Conservation (phyloP, 306 rosid species). For the Trifolium fragiferum region DNA sequence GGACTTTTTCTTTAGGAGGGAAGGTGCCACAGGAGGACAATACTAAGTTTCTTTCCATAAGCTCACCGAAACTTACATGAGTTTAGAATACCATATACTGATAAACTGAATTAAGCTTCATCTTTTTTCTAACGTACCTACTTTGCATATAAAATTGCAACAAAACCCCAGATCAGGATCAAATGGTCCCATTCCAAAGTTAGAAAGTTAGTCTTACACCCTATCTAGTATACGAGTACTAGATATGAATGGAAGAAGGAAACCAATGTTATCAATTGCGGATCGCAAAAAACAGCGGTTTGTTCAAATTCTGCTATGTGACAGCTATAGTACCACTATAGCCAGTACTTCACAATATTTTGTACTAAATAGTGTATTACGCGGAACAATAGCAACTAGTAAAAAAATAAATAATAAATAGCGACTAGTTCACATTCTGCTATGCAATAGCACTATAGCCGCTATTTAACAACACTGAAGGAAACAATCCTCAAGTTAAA, state of each 20-base stretch:
- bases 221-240: neutral
- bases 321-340: too few species aligned
- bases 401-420: too few species aligned
- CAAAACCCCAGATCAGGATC: neutral
- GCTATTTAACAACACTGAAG: neutral
- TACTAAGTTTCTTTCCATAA: constrained; percentile 5
- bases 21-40: constrained; percentile 21
- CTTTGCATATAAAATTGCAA: constrained; percentile 25
- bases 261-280: too few species aligned
- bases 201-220: constrained; percentile 6
- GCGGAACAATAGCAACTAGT: too few species aligned
- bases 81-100: constrained; percentile 14
- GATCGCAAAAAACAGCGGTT: too few species aligned
- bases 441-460: too few species aligned
- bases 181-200: constrained; percentile 34
- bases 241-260: neutral
- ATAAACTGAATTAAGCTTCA: constrained; percentile 24
- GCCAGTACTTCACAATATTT: too few species aligned
- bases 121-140: constrained; percentile 9
- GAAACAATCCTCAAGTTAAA: constrained; percentile 25
- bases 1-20: constrained; percentile 14
- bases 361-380: too few species aligned
- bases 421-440: too few species aligned
- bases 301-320: too few species aligned
- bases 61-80: neutral